A percentile compares a stretch with the other conserved stretches of the same genome.
Evolutionary conservation across 306 rosid genomes (phyloP).

Genomic region (Oxytropis ochrocephala): DNA sequence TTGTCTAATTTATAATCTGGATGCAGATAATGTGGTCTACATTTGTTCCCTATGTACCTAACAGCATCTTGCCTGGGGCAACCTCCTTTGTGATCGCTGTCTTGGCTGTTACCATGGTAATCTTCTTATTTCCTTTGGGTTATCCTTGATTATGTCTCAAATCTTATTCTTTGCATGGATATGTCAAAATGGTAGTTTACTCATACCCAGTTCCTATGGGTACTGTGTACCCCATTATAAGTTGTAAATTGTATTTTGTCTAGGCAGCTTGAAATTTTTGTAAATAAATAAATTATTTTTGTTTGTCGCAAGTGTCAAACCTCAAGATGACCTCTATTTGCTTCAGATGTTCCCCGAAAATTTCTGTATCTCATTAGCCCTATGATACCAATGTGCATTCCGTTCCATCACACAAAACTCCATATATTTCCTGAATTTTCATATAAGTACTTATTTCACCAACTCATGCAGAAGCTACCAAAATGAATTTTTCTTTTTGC

Average conservation of each 20-base stretch:
- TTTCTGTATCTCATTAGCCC: not conserved
- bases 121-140: conserved; percentile 19
- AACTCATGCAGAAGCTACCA: not conserved
- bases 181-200: conserved; percentile 6
- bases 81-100: conserved; percentile 52
- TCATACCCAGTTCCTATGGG: not conserved
- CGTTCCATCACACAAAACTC: not conserved
- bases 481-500: not conserved
- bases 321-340: not conserved
- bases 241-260: not conserved
- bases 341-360: not conserved
- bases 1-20: conserved; percentile 9
- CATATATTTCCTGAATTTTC: conserved; percentile 10
- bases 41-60: conserved; percentile 85
- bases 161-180: conserved; percentile 2
- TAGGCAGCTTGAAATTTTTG: not conserved
- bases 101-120: conserved; percentile 37
- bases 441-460: conserved; percentile 8
- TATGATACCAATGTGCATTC: not conserved
- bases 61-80: conserved; percentile 74
- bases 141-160: conserved; percentile 10
- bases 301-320: not conserved
- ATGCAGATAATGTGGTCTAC: conserved; percentile 98
- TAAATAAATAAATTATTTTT: not conserved
- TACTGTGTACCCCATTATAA: not conserved